These are phyloP conservation scores for Aspergillus sp. DNA, from an alignment of 2,329 filamentous ascomycete species.

Conservation along the genomic window DNA sequence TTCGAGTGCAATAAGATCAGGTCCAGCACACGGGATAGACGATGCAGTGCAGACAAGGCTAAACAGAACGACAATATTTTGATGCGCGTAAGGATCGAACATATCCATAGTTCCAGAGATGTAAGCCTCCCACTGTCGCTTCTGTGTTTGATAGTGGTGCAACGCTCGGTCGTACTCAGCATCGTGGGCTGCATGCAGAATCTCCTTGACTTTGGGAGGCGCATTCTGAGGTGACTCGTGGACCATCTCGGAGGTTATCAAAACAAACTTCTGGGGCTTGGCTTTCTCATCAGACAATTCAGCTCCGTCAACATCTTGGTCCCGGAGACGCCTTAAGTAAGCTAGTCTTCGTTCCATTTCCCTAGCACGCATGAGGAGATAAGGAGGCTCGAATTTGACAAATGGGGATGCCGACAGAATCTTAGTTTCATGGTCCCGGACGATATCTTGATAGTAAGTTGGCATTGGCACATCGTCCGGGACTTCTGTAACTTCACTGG, in stretches of 20 bases:
- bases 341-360: constrained; percentile 84
- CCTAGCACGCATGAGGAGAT: constrained; percentile 85
- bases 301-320: constrained; percentile 56
- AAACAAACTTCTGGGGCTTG: constrained; percentile 72
- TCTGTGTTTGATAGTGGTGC: constrained; percentile 92
- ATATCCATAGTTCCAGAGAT: constrained; percentile 83
- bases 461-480: constrained; percentile 81
- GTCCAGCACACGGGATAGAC: constrained; percentile 88
- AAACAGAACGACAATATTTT: constrained; percentile 92
- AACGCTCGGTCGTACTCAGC: constrained; percentile 95
- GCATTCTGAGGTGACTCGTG: constrained; percentile 77
- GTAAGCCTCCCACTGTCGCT: constrained; percentile 93
- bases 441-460: constrained; percentile 92
- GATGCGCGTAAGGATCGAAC: constrained; percentile 92
- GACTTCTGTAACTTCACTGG: constrained; percentile 48
- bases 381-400: constrained; percentile 91
- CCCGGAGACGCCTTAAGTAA: constrained; percentile 77
- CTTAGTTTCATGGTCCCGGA: constrained; percentile 88
- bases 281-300: constrained; percentile 59
- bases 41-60: constrained; percentile 92
- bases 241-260: constrained; percentile 95
- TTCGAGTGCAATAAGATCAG: constrained; percentile 82
- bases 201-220: constrained; percentile 84
- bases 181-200: constrained; percentile 90
- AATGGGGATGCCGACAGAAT: constrained; percentile 94